Conservation (phyloP, 164 flowering plant species). For the Stephania yunnanensis region DNA sequence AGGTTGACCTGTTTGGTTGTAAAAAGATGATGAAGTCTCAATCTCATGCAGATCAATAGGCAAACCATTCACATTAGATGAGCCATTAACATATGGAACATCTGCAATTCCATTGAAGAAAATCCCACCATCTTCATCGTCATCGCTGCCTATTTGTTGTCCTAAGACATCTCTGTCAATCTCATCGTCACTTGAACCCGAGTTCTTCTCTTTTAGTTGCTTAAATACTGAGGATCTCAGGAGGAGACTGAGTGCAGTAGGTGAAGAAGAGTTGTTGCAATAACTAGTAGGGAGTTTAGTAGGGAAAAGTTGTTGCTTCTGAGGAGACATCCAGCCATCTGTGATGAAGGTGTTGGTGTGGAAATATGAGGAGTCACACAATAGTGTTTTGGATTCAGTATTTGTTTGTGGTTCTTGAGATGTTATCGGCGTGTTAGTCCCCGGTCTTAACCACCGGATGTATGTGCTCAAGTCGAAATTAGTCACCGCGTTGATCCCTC, state of each 20-base stretch:
- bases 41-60: conserved; percentile 23
- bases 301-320: conserved; percentile 23
- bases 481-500: conserved; percentile 69
- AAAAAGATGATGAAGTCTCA: conserved; percentile 9
- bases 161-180: conserved; percentile 16
- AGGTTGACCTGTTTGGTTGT: conserved; percentile 8
- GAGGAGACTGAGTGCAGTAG: conserved; percentile 57
- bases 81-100: conserved; percentile 12
- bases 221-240: conserved; percentile 51
- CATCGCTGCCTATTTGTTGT: conserved; percentile 11
- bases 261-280: conserved; percentile 32
- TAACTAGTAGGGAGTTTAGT: conserved; percentile 21
- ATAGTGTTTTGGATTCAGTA: conserved; percentile 4
- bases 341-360: conserved; percentile 16
- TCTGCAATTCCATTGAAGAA: conserved; percentile 21
- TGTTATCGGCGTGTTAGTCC: conserved; percentile 17
- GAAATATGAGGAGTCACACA: conserved; percentile 14
- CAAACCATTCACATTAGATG: conserved; percentile 14
- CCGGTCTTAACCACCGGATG: conserved; percentile 62
- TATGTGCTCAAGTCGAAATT: conserved; percentile 64
- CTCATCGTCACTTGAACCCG: conserved; percentile 20
- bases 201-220: conserved; percentile 53
- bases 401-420: conserved; percentile 25
- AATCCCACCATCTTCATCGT: conserved; percentile 21
- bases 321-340: conserved; percentile 17